Evolutionary conservation across 108 stramenopile genomes (phyloP).

Genomic region (Nitzschia putrida): DNA sequence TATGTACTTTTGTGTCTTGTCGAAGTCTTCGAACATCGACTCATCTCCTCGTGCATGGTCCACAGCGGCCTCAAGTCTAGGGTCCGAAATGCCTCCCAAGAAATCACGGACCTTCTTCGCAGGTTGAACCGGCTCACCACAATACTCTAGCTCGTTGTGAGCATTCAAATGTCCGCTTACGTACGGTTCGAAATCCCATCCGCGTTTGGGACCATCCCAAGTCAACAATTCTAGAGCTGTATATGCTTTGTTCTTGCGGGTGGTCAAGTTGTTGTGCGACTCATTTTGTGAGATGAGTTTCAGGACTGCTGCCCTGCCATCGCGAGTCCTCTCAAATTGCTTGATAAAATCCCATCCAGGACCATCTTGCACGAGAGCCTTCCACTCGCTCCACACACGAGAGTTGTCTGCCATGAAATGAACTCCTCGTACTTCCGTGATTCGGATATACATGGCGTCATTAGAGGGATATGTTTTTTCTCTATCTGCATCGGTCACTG

Average conservation of each 20-base stretch:
- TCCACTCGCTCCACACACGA: not conserved
- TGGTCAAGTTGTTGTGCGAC: not conserved
- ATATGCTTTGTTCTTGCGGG: slow-evolving; percentile 4
- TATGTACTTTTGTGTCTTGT: not conserved
- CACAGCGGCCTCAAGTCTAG: not conserved
- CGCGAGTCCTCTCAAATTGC: not conserved
- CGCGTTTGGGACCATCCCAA: slow-evolving; percentile 19
- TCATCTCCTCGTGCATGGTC: not conserved
- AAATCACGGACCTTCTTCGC: slow-evolving; percentile 19
- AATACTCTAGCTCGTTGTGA: slow-evolving; percentile 24
- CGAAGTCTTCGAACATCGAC: not conserved
- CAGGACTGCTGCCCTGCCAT: slow-evolving; percentile 40
- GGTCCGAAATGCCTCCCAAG: slow-evolving; percentile 5
- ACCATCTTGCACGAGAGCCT: not conserved
- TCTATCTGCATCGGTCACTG: not conserved
- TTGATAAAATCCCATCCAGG: slow-evolving; percentile 27
- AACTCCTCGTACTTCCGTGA: not conserved
- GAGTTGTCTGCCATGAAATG: not conserved
- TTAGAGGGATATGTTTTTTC: not conserved
- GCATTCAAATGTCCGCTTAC: not conserved
- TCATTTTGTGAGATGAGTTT: slow-evolving; percentile 21
- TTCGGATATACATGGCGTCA: not conserved
- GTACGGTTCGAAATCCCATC: slow-evolving; percentile 29
- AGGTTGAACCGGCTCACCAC: slow-evolving; percentile 20
- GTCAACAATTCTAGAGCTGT: not conserved